A percentile compares a stretch with the other conserved stretches of the same genome.
These are phyloP conservation scores for Hyaloscypha bicolor DNA, from an alignment of 495 filamentous ascomycete genomes.

Conservation along the genomic window DNA sequence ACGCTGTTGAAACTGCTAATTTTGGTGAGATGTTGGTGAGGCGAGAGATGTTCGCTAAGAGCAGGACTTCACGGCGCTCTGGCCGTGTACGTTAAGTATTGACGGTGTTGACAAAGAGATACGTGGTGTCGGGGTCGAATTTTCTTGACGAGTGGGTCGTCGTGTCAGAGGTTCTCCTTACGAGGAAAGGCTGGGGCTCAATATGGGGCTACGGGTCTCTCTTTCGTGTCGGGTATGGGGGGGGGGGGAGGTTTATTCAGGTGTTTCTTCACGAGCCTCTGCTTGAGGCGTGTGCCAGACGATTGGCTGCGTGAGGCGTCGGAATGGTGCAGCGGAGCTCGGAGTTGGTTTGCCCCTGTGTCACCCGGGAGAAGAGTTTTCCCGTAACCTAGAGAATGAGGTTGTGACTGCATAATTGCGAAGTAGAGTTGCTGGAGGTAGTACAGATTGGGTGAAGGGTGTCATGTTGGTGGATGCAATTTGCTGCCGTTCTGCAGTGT, in stretches of 20 bases:
- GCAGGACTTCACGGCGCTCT: conserved; percentile 21
- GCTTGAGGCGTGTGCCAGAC: background rate
- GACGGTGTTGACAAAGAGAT: conserved; percentile 30
- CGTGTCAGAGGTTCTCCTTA: conserved; percentile 7
- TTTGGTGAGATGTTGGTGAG: background rate
- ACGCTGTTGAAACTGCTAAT: background rate
- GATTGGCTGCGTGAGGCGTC: background rate
- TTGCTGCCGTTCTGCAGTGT: background rate
- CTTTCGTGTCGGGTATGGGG: background rate
- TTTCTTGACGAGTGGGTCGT: conserved; percentile 1
- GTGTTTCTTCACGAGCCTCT: background rate
- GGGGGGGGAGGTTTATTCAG: background rate
- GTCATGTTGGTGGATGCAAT: background rate
- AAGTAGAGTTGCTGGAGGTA: background rate
- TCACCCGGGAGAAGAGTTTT: background rate
- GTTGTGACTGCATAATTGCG: background rate
- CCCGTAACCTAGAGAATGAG: background rate
- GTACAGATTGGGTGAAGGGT: background rate
- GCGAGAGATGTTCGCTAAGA: conserved; percentile 10
- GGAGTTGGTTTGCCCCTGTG: background rate
- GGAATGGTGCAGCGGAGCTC: conserved; percentile 1
- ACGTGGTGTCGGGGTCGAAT: conserved; percentile 21
- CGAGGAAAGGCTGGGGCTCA: conserved; percentile 5
- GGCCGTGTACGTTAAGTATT: conserved; percentile 28
- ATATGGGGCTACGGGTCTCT: background rate